A percentile compares a stretch with the other conserved stretches of the same genome.
These are phyloP conservation scores for Xylaria sp. DNA, from an alignment of 2,329 filamentous ascomycete genomes.

Conservation along the genomic window DNA sequence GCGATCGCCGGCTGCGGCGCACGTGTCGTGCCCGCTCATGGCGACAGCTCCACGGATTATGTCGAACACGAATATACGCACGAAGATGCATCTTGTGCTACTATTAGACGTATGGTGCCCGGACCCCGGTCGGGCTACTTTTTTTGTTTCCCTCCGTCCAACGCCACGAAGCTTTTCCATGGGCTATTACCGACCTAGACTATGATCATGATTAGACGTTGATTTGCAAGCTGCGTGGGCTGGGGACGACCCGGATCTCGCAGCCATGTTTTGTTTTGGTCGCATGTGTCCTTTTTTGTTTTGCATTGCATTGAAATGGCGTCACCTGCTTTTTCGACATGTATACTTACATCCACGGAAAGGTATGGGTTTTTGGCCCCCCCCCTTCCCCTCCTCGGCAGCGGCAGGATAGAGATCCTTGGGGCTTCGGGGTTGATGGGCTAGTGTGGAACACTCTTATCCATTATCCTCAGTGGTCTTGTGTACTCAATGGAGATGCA, in stretches of 20 bases:
- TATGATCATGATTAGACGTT: constrained; percentile 37
- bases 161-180: neutral
- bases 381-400: neutral
- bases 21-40: neutral
- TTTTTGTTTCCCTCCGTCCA: neutral
- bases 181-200: constrained; percentile 15
- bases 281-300: constrained; percentile 12
- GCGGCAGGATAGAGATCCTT: neutral
- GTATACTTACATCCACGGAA: constrained; percentile 7
- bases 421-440: neutral
- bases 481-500: neutral
- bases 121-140: neutral
- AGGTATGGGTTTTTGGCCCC: neutral
- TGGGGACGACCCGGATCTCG: neutral
- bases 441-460: neutral
- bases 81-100: constrained; percentile 14
- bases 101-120: constrained; percentile 20
- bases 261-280: constrained; percentile 2
- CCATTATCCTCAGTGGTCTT: neutral
- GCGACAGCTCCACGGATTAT: constrained; percentile 8
- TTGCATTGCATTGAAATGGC: constrained; percentile 30
- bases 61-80: constrained; percentile 18
- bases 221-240: constrained; percentile 14
- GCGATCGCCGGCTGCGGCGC: neutral
- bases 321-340: constrained; percentile 11